Conservation (phyloP, 192 early-diverging fungal species). For the Gaertneriomyces semiglobifer region DNA sequence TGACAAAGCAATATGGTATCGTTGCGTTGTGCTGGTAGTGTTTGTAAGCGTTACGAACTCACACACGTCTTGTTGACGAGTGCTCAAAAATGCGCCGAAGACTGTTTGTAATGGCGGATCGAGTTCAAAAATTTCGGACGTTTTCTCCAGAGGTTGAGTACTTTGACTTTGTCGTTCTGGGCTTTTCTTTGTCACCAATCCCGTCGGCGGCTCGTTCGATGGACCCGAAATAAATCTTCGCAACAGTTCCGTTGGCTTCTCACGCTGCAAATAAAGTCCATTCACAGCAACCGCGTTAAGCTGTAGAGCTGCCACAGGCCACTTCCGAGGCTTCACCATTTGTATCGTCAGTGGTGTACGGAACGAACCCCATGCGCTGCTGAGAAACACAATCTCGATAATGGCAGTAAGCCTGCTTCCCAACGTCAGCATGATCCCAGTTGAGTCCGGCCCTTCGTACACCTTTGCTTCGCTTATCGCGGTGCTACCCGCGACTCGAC, state of each 20-base stretch:
- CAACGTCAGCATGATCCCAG: conserved; percentile 37
- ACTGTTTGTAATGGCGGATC: conserved; percentile 48
- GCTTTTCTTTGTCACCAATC: conserved; percentile 26
- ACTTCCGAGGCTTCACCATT: conserved; percentile 46
- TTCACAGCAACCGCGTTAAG: conserved; percentile 38
- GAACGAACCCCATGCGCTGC: conserved; percentile 42
- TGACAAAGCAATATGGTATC: conserved; percentile 42
- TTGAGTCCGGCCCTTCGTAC: conserved; percentile 37
- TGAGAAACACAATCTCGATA: conserved; percentile 37
- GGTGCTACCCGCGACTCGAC: conserved; percentile 11
- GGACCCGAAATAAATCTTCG: conserved; percentile 32
- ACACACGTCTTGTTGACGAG: conserved; percentile 27
- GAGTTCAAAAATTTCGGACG: conserved; percentile 45
- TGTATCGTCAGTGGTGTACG: conserved; percentile 28
- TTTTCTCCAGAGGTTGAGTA: conserved; percentile 13
- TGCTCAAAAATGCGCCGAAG: conserved; percentile 32
- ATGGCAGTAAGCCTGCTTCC: conserved; percentile 37
- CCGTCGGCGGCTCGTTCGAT: conserved; percentile 24
- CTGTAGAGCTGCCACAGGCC: conserved; percentile 25
- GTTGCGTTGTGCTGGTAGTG: conserved; percentile 31
- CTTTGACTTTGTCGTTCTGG: conserved; percentile 2
- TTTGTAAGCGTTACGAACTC: conserved; percentile 54
- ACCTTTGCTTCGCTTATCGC: conserved; percentile 30
- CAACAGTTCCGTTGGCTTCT: conserved; percentile 28
- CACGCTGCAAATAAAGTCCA: conserved; percentile 36